Base-by-base conservation (phyloP, 257 asterid genomes). In the Lavandula angustifolia region DNA sequence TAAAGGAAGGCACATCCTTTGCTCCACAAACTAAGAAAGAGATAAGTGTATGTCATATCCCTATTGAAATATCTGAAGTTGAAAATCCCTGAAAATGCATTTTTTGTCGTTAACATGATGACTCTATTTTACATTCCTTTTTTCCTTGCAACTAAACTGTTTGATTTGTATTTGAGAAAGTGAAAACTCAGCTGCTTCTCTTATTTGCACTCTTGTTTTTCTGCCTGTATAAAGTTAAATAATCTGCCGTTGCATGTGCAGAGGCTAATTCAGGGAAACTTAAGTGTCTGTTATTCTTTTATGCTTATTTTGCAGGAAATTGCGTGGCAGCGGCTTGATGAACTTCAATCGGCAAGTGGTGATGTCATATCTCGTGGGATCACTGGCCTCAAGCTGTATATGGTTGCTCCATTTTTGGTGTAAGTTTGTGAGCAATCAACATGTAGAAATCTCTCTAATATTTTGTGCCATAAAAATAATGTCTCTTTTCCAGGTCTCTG, bases 311-410 rank as follows among this genome's bases (percentile, higher is more conserved):
- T 55, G 55, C 76, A 89, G 96, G 96, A 89, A 84, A 89, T 89
- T 64, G 96, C 96, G 8, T 89, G 96, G 96, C 96, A 86, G 18
- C 81, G 94, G 54, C 80, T 86, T 76, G 95, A 89, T 72, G 96
- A 89, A 38, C 87, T 89, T 74, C 90, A 78, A 72, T 79, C 88
- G 46, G 87, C 83, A 54, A 84, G 70, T 72, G 77, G 70, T 35
- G 95, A 89, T 40, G 92, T 89, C 73, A 89, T 86, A 69, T 89
- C 96, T 75, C 95, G 95, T 58, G 86, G 91, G 70, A 51, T 80
- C 54, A 81, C 85, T 9, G 96, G 96, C 56, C 83, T 86, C 71
- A 89, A 86, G 86, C 92, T 89, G 49, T 89, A 89, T 70, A 89
- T 89, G 96, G 96, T 89, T 66, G 92, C 95, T 78, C 96, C 95